Evolutionary conservation across 179 eudicot genomes (phyloP).

Genomic region (Pouteria campechiana): DNA sequence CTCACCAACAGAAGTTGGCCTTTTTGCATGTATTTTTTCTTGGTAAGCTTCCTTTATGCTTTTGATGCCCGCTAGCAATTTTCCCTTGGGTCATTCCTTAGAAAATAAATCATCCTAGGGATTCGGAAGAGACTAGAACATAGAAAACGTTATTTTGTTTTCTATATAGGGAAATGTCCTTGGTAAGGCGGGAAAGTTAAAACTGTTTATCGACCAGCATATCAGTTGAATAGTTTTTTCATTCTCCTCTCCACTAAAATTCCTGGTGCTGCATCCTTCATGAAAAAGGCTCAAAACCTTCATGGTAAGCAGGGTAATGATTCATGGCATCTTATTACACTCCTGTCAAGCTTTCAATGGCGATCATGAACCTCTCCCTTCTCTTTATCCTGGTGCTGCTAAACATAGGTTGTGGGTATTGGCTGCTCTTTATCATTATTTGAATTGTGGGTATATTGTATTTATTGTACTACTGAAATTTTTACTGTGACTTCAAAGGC

Average conservation of each 20-base stretch:
- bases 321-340: conserved; percentile 30
- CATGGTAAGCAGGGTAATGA: conserved; percentile 37
- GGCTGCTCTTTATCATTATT: conserved; percentile 47
- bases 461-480: conserved; percentile 48
- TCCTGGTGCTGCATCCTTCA: conserved; percentile 26
- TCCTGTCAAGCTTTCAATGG: conserved; percentile 42
- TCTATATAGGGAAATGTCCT: conserved; percentile 21
- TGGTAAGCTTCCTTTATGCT: too few relatives aligned
- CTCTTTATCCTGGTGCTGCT: too few relatives aligned
- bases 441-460: conserved; percentile 24
- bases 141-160: too few relatives aligned
- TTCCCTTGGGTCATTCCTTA: too few relatives aligned
- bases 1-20: too few relatives aligned
- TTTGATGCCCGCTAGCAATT: too few relatives aligned
- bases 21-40: too few relatives aligned
- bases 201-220: too few relatives aligned
- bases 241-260: too few relatives aligned
- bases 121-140: too few relatives aligned
- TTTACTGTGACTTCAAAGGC: conserved; percentile 56
- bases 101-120: too few relatives aligned
- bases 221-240: too few relatives aligned
- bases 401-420: conserved; percentile 53
- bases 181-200: conserved; percentile 13
- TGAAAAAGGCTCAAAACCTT: conserved; percentile 27
- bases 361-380: conserved; percentile 39